phyloP scores from a whole-genome alignment of 2,329 filamentous ascomycete species.

The Macrophomina tecta region DNA sequence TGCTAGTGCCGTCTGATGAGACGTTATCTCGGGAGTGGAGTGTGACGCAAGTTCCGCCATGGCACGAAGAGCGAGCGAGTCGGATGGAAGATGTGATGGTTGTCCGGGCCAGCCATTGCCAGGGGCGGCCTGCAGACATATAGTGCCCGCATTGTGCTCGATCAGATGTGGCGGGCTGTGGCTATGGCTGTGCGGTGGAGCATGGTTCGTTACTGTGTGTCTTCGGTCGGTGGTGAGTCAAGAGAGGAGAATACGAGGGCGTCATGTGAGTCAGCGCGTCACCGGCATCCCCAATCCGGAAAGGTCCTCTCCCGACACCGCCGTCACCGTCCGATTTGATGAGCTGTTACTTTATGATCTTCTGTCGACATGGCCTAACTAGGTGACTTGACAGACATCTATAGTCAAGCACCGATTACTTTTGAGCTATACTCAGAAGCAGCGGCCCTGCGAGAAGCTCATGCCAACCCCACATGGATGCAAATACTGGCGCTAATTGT shows the following conservation, averaged over 20 bases:
- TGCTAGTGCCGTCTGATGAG: slow-evolving; percentile 66
- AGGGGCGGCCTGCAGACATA: not conserved
- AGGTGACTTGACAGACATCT: not conserved
- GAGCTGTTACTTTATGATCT: no score
- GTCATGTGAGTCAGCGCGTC: not conserved
- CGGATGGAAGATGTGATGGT: not conserved
- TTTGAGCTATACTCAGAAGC: no score
- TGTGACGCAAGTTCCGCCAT: not conserved
- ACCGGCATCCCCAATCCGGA: not conserved
- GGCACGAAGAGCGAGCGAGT: no score
- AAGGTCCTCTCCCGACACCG: not conserved
- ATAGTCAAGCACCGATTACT: no score
- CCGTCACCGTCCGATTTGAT: not conserved
- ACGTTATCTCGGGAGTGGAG: slow-evolving; percentile 38
- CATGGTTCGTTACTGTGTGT: not conserved
- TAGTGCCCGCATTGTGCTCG: not conserved
- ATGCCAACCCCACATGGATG: no score
- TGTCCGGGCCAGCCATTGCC: not conserved
- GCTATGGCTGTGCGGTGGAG: not conserved
- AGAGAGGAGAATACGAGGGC: not conserved
- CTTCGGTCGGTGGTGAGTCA: not conserved
- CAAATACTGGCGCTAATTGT: no score
- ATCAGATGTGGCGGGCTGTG: not conserved
- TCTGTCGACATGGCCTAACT: no score
- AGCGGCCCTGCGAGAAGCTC: no score